Evolutionary conservation across 176 grass and related monocot genomes (phyloP), one percentile per base, ranked within the genome.

Genomic region (Oryza australiensis): DNA sequence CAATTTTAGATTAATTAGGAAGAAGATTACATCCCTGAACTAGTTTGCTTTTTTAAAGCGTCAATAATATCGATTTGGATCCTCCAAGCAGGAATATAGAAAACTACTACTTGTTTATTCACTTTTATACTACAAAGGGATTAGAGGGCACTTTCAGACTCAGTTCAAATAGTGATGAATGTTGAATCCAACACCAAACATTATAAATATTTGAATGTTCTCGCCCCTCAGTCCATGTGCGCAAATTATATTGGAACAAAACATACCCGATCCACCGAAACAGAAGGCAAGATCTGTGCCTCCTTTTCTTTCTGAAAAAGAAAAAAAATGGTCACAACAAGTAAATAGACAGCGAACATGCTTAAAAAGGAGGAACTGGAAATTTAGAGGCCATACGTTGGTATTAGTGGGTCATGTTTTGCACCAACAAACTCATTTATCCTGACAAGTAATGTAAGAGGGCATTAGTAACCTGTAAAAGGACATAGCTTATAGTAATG

Each of bases 331-430:
- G 33, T 76, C 22, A 83, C 0, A 18, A 55, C 16, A 2, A 0
- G 49, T 42, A 48, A 89, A 89, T 5, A 55, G 68, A 77, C 26
- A 70, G 16, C 9, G 23, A 26, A 75, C 62, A 75, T 62, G 65
- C 10, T 65, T 30, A 80, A 87, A 87, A 68, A 37, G 5, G 12
- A 63, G 38, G 48, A 87, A 78, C 1, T 60, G 63, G 5, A 80
- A 73, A 62, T 91, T 20, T 24, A 88, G 87, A 77, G 63, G 41
- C 23, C 83, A n/a, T 99, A 99, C 96, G 83, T 65, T 88, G 93
- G 91, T 85, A 95, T 88, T 66, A 99, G 85, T 10, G 89, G 96
- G 74, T 99, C 96, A 59, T 90, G 89, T 81, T 91, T 93, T 10
- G 85, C 70, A 77, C 93, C 96, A 68, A 99, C 85, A 78, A 86